Percentiles rank a stretch among this genome's conserved stretches.
phyloP scores from a whole-genome alignment of 2,329 filamentous ascomycete species.

The Fusarium azukiicola region DNA sequence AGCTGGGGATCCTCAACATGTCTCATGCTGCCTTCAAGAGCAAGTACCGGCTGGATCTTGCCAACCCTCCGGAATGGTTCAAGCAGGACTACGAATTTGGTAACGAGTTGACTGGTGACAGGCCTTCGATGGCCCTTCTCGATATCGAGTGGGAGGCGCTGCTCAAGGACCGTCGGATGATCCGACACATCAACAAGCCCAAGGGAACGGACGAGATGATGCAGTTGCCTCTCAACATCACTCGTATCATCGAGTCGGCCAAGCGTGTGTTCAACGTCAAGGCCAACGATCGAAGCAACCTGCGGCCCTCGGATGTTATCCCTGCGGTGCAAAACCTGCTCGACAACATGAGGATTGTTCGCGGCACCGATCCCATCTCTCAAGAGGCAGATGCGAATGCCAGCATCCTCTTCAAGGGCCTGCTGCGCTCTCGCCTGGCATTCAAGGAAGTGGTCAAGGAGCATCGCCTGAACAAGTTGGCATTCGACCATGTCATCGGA shows the following conservation, averaged over 20 bases:
- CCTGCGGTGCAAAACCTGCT: conserved; percentile 88
- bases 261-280: conserved; percentile 96
- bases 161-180: conserved; percentile 84
- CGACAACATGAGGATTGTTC: conserved; percentile 90
- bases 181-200: conserved; percentile 84
- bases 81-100: conserved; percentile 84
- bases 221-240: conserved; percentile 95
- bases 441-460: conserved; percentile 96
- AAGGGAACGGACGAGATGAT: conserved; percentile 91
- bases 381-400: conserved; percentile 93
- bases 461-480: conserved; percentile 92
- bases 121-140: conserved; percentile 91
- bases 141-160: conserved; percentile 94
- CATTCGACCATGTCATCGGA: conserved; percentile 95
- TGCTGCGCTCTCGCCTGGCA: conserved; percentile 92
- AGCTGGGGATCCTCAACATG: conserved; percentile 91
- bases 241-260: conserved; percentile 94
- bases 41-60: conserved; percentile 90
- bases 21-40: conserved; percentile 89
- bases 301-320: conserved; percentile 93
- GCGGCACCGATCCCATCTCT: conserved; percentile 91
- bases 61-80: conserved; percentile 80
- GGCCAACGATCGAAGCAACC: conserved; percentile 90
- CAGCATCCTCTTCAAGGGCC: conserved; percentile 94
- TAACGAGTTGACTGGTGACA: conserved; percentile 91